These are phyloP conservation scores for Triglochin maritima DNA, from an alignment of 106 monocot genomes.

Conservation along the genomic window DNA sequence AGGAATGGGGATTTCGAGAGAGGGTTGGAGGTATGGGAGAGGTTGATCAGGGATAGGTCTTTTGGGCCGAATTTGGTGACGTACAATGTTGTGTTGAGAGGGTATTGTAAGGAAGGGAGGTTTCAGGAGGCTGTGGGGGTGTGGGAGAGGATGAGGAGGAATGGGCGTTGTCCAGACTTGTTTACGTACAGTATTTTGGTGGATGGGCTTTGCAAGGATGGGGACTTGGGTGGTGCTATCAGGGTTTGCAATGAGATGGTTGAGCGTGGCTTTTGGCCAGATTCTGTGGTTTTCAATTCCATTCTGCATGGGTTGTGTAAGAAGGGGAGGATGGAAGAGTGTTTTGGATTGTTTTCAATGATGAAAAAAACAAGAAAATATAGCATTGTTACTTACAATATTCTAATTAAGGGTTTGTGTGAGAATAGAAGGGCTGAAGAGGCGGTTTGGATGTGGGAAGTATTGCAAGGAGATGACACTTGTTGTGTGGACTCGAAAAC, in stretches of 20 bases:
- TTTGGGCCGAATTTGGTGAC: slow-evolving; percentile 51
- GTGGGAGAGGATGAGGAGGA: slow-evolving; percentile 43
- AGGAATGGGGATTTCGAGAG: slow-evolving; percentile 45
- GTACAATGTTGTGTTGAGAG: slow-evolving; percentile 68
- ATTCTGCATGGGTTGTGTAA: slow-evolving; percentile 54
- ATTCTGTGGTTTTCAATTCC: slow-evolving; percentile 53
- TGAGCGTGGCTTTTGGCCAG: slow-evolving; percentile 41
- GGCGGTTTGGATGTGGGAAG: slow-evolving; percentile 43
- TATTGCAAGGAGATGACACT: slow-evolving; percentile 21
- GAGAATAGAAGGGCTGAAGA: slow-evolving; percentile 40
- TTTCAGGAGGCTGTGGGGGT: slow-evolving; percentile 40
- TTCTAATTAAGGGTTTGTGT: slow-evolving; percentile 64
- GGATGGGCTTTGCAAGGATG: slow-evolving; percentile 50
- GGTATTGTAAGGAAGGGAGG: slow-evolving; percentile 55
- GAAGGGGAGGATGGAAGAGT: slow-evolving; percentile 36
- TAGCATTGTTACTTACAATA: slow-evolving; percentile 55
- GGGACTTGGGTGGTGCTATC: slow-evolving; percentile 46
- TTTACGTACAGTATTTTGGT: slow-evolving; percentile 67
- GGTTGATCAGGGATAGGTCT: slow-evolving; percentile 33
- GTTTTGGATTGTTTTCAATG: slow-evolving; percentile 39
- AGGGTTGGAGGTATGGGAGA: slow-evolving; percentile 51
- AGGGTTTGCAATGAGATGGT: slow-evolving; percentile 50
- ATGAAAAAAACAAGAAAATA: slow-evolving; percentile 23
- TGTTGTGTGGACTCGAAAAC: slow-evolving; percentile 39
- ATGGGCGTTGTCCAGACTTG: slow-evolving; percentile 42